Base-by-base conservation (phyloP, 768 basidiomycete genomes). In the Phanerochaete carnosa region DNA sequence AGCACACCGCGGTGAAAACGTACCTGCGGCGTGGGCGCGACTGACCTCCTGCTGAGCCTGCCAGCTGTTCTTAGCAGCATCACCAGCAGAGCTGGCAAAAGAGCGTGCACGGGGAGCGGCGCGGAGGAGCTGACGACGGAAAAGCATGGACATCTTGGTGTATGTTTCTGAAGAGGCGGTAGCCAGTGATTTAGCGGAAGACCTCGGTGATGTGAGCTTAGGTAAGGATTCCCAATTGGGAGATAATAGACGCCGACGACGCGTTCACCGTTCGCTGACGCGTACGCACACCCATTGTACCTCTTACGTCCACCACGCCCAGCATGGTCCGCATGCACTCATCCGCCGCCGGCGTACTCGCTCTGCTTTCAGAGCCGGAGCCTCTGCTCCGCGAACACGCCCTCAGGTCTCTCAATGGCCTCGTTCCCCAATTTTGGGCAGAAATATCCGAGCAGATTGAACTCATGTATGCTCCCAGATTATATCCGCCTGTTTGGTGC, bases 361-460 rank as follows among this genome's bases (percentile, higher is more conserved):
- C 94, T 28, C 81, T 99, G 33, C 86, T 99, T 16, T 85, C 88
- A 43, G 97, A 99, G 74, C 90, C 90, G 57, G 92, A 95, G 65
- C 80, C 86, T 28, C 77, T 89, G 45, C 89, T 98, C 72, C 93
- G 95, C 70, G 87, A 92, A 68, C 91, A 97, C 80, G 97, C 97
- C 25, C 86, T 99, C 67, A 84, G 85, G 53, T 83, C 88, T 47
- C 81, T 99, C 56, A 90, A 86, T 69, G 77, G 84, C 16, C 83
- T 98, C 47, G 94, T 98, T 7, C 86, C 95, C 39, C 89, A 92
- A 68, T 98, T 98, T 75, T 99, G 97, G 97, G 90, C 96, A 50
- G 97, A 99, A 80, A 96, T 98, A 69, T 95, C 94, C 66, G 97
- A 99, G 74, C 86, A 92, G 71, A 89, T 98, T 68, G 84, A 90